Evolutionary conservation across 768 basidiomycete species (phyloP), one percentile per base, ranked within the genome.

Genomic region (Tylopilus subfusipes): DNA sequence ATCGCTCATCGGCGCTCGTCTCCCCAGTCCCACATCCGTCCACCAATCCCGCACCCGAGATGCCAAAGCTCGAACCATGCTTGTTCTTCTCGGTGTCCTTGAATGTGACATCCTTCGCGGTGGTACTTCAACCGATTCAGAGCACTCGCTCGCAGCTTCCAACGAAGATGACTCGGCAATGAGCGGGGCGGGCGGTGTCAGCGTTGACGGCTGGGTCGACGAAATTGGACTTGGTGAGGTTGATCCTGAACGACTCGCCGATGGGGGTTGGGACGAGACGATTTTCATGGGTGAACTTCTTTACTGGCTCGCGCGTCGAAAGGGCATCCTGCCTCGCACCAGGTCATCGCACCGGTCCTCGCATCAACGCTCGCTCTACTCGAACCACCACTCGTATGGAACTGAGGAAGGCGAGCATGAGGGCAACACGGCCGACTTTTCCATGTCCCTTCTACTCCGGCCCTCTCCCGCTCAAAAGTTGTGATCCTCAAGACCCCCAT

Each of bases 71-170:
- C 79, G 85, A 43, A 80, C 80, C 30, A 84, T 86, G 76, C 88
- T 90, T 62, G 75, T 90, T 4, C 86, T 92, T 53, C 75, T 91
- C 9, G 88, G 88, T 1, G 79, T 88, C 8, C 74, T 91, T 5
- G 84, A 88, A 55, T 78, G 73, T 29, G 88, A 90, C 56, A 69
- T n/a, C n/a, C n/a, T n/a, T n/a, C n/a, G n/a, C n/a, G n/a, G n/a
- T n/a, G n/a, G n/a, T n/a, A n/a, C n/a, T 90, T 33, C 50, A 12
- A 1, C 50, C 38, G 39, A 42, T 29, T 18, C 25, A 13, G 58
- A 59, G 0, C 39, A 42, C 48, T 59, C 58, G 18, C 4, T 60
- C 4, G 48, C 33, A 1, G 38, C 42, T 6, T 53, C 61, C 25
- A 58, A 44, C 30, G 83, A 18, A 64, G 74, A 59, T 18, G 65